These are phyloP conservation scores for Ailanthus altissimus DNA, from an alignment of 345 rosid genomes.

Conservation along the genomic window DNA sequence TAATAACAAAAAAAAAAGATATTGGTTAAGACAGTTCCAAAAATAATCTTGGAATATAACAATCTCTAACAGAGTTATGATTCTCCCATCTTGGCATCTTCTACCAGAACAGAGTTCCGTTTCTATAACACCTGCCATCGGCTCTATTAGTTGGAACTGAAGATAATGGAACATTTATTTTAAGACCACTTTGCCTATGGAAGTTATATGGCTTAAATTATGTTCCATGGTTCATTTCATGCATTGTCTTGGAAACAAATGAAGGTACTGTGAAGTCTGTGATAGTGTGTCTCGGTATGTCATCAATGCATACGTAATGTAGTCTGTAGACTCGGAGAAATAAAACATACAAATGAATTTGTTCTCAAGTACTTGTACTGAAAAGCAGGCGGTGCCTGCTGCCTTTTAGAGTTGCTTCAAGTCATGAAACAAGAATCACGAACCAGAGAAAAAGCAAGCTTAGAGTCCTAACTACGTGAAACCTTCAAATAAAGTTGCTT, in stretches of 20 bases:
- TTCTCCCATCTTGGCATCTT: not conserved
- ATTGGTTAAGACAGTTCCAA: not conserved
- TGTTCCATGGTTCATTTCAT: not conserved
- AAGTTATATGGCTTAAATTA: not conserved
- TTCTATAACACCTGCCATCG: not conserved
- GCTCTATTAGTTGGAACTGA: not conserved
- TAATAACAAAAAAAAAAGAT: not conserved
- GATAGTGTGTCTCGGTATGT: not conserved
- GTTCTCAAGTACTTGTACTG: not conserved
- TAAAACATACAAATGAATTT: not conserved
- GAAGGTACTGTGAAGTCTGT: not conserved
- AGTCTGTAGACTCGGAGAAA: not conserved
- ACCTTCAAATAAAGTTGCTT: slow-evolving; percentile 1
- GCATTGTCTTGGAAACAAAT: not conserved
- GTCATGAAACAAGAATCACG: slow-evolving; percentile 15
- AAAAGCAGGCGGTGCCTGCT: not conserved
- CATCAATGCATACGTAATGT: not conserved
- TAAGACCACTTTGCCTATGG: not conserved
- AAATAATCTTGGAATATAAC: not conserved
- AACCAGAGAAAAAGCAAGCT: not conserved
- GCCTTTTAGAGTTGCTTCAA: slow-evolving; percentile 21
- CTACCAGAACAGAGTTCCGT: not conserved
- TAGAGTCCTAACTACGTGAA: not conserved
- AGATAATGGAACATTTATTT: not conserved
- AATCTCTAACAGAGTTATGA: not conserved